A percentile compares a stretch with the other conserved stretches of the same genome.
phyloP scores from a whole-genome alignment of 208 protist species.

The Porcisia hertigi region DNA sequence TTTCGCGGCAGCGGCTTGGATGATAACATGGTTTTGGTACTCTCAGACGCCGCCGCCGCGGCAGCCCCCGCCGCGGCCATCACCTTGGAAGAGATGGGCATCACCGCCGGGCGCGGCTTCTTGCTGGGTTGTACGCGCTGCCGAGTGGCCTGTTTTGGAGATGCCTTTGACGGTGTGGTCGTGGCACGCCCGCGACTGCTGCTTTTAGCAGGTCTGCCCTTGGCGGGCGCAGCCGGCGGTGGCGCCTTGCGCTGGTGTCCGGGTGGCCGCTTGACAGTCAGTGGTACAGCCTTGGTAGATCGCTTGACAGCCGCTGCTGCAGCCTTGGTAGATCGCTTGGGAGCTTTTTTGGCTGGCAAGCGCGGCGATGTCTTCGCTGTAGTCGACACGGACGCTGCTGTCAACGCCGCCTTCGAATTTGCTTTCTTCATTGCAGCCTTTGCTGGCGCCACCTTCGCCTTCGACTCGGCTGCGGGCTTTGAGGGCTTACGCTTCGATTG shows the following conservation, averaged over 20 bases:
- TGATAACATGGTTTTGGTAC: not conserved
- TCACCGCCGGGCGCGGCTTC: not conserved
- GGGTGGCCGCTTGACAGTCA: not conserved
- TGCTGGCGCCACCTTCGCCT: not conserved
- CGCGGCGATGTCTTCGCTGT: conserved; percentile 2
- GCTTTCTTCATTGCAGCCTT: not conserved
- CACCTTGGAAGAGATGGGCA: conserved; percentile 1
- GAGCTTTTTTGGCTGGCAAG: conserved; percentile 4
- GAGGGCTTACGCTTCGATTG: not conserved
- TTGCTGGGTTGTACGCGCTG: not conserved
- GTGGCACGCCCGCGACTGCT: not conserved
- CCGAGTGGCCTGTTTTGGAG: not conserved
- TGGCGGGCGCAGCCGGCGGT: not conserved
- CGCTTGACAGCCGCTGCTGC: not conserved
- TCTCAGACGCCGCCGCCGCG: not conserved
- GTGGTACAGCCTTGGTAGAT: not conserved
- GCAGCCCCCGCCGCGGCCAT: not conserved
- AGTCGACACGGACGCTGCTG: not conserved
- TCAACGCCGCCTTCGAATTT: not conserved
- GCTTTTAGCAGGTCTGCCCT: not conserved
- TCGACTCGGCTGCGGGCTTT: not conserved
- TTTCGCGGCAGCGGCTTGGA: not conserved
- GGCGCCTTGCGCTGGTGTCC: not conserved
- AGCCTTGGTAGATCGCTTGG: not conserved
- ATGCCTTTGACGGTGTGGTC: not conserved